These are phyloP conservation scores for Microbotryomycetes sp. DNA, from an alignment of 1,284 basidiomycete genomes.

Conservation along the genomic window DNA sequence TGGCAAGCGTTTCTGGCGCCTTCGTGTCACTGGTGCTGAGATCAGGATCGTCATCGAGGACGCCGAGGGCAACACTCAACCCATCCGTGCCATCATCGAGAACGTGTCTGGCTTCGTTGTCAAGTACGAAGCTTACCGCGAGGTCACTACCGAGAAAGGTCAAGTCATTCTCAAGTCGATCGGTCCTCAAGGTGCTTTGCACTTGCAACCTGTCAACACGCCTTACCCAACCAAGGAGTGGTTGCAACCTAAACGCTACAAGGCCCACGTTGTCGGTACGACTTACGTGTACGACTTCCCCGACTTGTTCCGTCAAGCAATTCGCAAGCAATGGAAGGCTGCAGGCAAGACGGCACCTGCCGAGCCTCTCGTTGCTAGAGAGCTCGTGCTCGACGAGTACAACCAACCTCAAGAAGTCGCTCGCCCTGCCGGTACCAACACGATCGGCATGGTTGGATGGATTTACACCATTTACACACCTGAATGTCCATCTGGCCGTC, in stretches of 20 bases:
- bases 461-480: conserved; percentile 88
- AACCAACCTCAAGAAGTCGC: conserved; percentile 84
- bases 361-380: conserved; percentile 70
- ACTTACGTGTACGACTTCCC: conserved; percentile 99
- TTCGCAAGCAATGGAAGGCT: conserved; percentile 85
- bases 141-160: conserved; percentile 92
- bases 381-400: conserved; percentile 90
- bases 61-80: conserved; percentile 82
- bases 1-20: conserved; percentile 93
- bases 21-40: conserved; percentile 96
- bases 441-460: conserved; percentile 98
- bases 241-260: conserved; percentile 97
- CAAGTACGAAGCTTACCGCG: conserved; percentile 98
- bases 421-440: conserved; percentile 87
- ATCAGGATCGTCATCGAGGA: conserved; percentile 93
- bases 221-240: conserved; percentile 96
- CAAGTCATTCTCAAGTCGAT: conserved; percentile 91
- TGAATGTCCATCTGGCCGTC: conserved; percentile 84
- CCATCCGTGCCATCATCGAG: conserved; percentile 95
- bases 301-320: conserved; percentile 92
- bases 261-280: conserved; percentile 97
- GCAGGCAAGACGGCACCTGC: conserved; percentile 62
- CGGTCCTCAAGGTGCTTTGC: conserved; percentile 79
- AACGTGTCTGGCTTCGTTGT: conserved; percentile 99
- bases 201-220: conserved; percentile 85